Evolutionary conservation across 202 grass and related monocot genomes (phyloP), one percentile per base, ranked within the genome.

Genomic region (Digitaria exilis): DNA sequence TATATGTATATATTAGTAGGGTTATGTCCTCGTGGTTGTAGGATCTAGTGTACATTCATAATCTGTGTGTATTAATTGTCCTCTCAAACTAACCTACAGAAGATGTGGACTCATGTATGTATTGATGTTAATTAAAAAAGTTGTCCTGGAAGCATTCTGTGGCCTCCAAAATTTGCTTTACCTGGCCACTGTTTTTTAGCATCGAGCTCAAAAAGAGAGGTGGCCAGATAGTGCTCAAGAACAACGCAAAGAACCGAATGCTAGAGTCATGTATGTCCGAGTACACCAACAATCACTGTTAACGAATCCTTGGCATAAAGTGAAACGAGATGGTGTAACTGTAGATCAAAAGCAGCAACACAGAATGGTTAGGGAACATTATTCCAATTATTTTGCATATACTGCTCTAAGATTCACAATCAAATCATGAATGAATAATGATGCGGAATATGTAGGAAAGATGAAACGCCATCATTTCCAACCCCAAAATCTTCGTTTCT

Each of bases 1-100:
- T 42, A 19, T 28, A 22, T 83, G 74, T 76, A 75, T 78, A 76
- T 86, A 80, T 34, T 74, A 75, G 69, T 86, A 80, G 90, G 90
- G 83, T 72, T 42, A 44, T 86, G 45, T 64, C 45, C 24, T 45
- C 83, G 68, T 44, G 29, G 59, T 29, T 8, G 41, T 88, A 85
- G 82, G 80, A 85, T 65, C 54, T 70, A 66, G 51, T 88, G 73
- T 88, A 85, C 73, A 82, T 66, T 78, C 66, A 59, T 70, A 46
- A 83, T 56, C 17, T 46, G 15, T n/a, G 43, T 72, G 60, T 69
- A 49, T 88, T 45, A 43, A 81, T 85, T 81, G 25, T 76, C 63
- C 14, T 28, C 34, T 69, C 30, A 3, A 76, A 63, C 43, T 45
- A 71, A 77, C 46, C 34, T 29, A 19, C 75, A 62, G 3, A 90